phyloP scores from a whole-genome alignment of 2,329 filamentous ascomycete species.

The Colletotrichum sublineola region DNA sequence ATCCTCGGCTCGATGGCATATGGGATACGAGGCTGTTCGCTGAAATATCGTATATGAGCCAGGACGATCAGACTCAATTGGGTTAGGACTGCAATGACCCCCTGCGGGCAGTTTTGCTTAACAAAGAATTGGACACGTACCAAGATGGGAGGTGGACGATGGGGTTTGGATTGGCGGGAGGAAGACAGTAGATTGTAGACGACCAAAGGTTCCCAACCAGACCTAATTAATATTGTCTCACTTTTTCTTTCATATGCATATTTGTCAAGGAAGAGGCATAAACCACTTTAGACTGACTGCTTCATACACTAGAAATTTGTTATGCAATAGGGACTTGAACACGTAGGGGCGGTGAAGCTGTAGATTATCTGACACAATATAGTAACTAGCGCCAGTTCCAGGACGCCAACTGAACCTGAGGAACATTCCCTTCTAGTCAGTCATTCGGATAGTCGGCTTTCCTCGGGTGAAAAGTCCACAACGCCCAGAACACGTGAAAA shows the following conservation, averaged over 20 bases:
- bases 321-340: no score
- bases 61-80: neutral
- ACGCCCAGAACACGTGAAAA: neutral
- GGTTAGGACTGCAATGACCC: neutral
- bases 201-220: neutral
- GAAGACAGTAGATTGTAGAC: neutral
- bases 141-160: neutral
- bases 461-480: no score
- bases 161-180: neutral
- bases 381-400: no score
- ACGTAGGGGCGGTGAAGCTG: no score
- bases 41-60: slow-evolving; percentile 33
- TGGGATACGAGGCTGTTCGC: slow-evolving; percentile 57
- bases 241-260: no score
- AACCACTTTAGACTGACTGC: no score
- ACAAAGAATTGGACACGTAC: slow-evolving; percentile 15
- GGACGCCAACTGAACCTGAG: no score
- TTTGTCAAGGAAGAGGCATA: no score
- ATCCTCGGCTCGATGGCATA: slow-evolving; percentile 59
- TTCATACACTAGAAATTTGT: no score
- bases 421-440: no score
- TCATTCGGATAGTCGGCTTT: no score
- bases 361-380: no score
- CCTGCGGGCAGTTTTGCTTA: neutral
- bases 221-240: neutral